Percentiles rank a stretch among this genome's conserved stretches.
These are phyloP conservation scores for Hypocrella siamensis DNA, from an alignment of 2,329 filamentous ascomycete species.

Conservation along the genomic window DNA sequence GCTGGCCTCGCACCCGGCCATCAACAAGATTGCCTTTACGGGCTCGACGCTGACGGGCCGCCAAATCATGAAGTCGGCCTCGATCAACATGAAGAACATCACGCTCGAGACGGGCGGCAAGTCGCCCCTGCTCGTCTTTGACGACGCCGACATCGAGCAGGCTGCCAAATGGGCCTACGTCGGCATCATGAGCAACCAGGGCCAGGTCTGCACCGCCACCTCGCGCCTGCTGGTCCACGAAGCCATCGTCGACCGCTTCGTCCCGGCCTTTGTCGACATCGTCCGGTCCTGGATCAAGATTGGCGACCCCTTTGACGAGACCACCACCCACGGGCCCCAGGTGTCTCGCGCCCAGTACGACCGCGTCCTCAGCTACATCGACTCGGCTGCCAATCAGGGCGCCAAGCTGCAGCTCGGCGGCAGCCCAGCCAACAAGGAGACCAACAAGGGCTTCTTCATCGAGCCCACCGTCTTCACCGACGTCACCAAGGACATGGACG, in stretches of 20 bases:
- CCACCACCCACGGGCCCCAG: slow-evolving; percentile 61
- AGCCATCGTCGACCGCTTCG: slow-evolving; percentile 44
- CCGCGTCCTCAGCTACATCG: slow-evolving; percentile 52
- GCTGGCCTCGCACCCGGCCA: slow-evolving; percentile 47
- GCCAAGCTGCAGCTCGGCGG: slow-evolving; percentile 51
- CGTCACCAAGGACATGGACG: slow-evolving; percentile 23
- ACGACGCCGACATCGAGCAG: slow-evolving; percentile 50
- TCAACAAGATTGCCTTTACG: slow-evolving; percentile 70
- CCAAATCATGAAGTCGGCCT: slow-evolving; percentile 61
- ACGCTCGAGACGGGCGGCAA: slow-evolving; percentile 55
- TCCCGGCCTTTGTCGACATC: slow-evolving; percentile 43
- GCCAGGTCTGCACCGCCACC: slow-evolving; percentile 50
- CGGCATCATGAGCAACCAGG: slow-evolving; percentile 43
- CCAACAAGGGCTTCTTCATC: slow-evolving; percentile 29
- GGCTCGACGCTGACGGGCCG: slow-evolving; percentile 58
- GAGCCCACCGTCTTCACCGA: slow-evolving; percentile 28
- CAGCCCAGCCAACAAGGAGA: slow-evolving; percentile 22
- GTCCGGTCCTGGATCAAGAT: slow-evolving; percentile 45
- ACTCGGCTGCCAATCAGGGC: slow-evolving; percentile 54
- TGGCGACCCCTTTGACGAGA: slow-evolving; percentile 54
- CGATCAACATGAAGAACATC: slow-evolving; percentile 49
- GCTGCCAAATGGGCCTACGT: slow-evolving; percentile 43
- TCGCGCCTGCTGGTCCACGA: slow-evolving; percentile 51
- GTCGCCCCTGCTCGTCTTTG: slow-evolving; percentile 46
- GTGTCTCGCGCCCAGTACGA: slow-evolving; percentile 58